A percentile compares a stretch with the other conserved stretches of the same genome.
Evolutionary conservation across 768 basidiomycete species (phyloP).

Genomic region (Amanita thiersii): DNA sequence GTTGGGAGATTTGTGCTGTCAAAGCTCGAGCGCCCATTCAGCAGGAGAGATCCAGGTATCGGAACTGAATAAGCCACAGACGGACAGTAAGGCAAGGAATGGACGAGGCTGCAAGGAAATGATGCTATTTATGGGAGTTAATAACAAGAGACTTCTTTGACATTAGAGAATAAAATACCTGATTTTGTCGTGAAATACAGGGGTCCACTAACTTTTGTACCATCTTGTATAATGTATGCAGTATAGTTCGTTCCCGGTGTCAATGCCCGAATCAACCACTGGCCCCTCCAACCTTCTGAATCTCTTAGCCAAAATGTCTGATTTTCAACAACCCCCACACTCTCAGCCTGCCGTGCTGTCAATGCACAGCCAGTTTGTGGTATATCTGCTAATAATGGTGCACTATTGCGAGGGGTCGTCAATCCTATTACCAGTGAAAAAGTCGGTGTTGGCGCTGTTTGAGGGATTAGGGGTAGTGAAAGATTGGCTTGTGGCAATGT

Average conservation of each 20-base stretch:
- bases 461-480: constrained; percentile 32
- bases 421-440: constrained; percentile 44
- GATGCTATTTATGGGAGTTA: constrained; percentile 29
- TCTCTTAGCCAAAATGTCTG: constrained; percentile 52
- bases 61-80: constrained; percentile 62
- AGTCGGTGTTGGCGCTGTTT: constrained; percentile 41
- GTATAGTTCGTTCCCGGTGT: constrained; percentile 71
- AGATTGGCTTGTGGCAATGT: constrained; percentile 55
- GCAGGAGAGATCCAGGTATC: constrained; percentile 35
- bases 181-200: constrained; percentile 74
- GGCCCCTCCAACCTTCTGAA: constrained; percentile 51
- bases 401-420: constrained; percentile 13
- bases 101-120: constrained; percentile 63
- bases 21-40: constrained; percentile 33
- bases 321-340: constrained; percentile 28
- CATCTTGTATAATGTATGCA: constrained; percentile 52
- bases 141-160: background rate
- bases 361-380: constrained; percentile 58
- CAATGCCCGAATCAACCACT: constrained; percentile 60
- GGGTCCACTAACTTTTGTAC: constrained; percentile 53
- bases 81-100: constrained; percentile 72
- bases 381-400: constrained; percentile 21
- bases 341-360: constrained; percentile 21
- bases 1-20: constrained; percentile 43
- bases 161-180: constrained; percentile 27